Evolutionary conservation across 2,329 filamentous ascomycete genomes (phyloP).

Genomic region (Colletotrichum shisoi): DNA sequence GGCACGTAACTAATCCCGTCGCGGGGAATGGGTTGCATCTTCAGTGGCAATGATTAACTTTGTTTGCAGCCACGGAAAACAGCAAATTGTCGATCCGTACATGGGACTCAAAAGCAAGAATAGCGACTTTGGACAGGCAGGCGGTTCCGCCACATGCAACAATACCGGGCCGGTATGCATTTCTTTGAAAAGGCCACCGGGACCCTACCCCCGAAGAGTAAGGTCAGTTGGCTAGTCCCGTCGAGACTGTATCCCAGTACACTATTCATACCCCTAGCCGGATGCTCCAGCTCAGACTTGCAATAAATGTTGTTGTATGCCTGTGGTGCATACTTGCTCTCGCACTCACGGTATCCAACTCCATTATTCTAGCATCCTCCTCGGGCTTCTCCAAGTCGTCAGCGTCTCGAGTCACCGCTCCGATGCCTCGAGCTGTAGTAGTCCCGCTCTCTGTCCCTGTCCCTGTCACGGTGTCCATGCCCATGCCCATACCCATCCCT

Average conservation of each 20-base stretch:
- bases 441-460: conserved; percentile 36
- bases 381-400: not conserved
- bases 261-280: not conserved
- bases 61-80: too few relatives aligned
- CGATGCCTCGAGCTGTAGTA: conserved; percentile 33
- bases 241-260: not conserved
- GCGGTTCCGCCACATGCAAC: too few relatives aligned
- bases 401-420: conserved; percentile 33
- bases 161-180: too few relatives aligned
- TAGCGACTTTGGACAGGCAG: too few relatives aligned
- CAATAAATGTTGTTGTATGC: not conserved
- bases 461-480: conserved; percentile 46
- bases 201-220: too few relatives aligned
- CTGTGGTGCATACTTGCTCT: not conserved
- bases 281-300: not conserved
- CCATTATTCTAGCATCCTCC: not conserved
- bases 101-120: too few relatives aligned
- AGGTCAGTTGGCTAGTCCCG: not conserved
- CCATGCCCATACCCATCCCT: conserved; percentile 43
- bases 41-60: too few relatives aligned
- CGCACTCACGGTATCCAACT: not conserved
- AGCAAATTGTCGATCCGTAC: too few relatives aligned
- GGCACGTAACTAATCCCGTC: too few relatives aligned
- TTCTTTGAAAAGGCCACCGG: not conserved
- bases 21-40: too few relatives aligned